Conservation (phyloP, 2,329 filamentous ascomycete species). For the Ophiostoma piceae region DNA sequence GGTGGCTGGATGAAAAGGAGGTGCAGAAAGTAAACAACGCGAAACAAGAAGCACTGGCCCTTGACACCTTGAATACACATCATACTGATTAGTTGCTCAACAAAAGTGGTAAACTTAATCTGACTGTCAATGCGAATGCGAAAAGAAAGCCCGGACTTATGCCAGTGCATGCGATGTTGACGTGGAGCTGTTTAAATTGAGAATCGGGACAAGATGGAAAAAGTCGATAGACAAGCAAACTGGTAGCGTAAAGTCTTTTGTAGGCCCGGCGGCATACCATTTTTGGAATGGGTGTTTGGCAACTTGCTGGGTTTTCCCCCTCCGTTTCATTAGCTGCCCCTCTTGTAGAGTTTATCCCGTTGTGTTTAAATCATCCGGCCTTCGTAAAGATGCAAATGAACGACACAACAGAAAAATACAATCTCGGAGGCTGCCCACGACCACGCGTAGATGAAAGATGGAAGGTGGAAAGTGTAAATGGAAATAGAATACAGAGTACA, state of each 20-base stretch:
- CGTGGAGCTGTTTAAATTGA: slow-evolving; percentile 6
- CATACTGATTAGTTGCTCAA: neutral
- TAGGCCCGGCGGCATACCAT: slow-evolving; percentile 7
- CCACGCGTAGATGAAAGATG: neutral
- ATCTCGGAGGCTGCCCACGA: neutral
- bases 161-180: neutral
- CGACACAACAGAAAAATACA: neutral
- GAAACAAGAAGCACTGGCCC: neutral
- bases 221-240: neutral
- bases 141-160: neutral
- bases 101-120: neutral
- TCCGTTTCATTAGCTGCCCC: slow-evolving; percentile 9
- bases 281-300: neutral
- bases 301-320: neutral
- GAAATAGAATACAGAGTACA: neutral
- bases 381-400: neutral
- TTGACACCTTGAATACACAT: neutral
- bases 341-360: neutral
- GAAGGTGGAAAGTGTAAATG: neutral
- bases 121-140: neutral
- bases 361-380: neutral
- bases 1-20: neutral
- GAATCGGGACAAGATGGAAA: neutral
- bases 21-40: neutral
- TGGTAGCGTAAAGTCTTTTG: neutral